A percentile compares a stretch with the other conserved stretches of the same genome.
Conservation (phyloP, 306 rosid species). For the Amphicarpaea edgeworthii region DNA sequence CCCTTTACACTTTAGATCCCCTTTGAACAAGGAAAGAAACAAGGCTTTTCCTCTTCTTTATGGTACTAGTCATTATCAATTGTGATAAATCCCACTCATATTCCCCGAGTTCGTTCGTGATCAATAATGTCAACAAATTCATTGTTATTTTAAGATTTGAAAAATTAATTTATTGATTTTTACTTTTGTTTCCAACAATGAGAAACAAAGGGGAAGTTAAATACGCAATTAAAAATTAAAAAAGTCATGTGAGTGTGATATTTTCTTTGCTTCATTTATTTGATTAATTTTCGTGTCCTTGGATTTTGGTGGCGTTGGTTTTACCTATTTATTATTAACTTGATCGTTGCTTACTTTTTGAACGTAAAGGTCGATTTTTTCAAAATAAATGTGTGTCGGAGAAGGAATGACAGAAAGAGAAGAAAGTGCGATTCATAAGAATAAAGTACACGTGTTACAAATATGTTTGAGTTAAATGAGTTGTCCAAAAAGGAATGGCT, state of each 20-base stretch:
- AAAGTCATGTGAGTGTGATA: neutral
- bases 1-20: slow-evolving; percentile 28
- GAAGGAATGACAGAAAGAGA: neutral
- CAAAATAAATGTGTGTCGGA: slow-evolving; percentile 15
- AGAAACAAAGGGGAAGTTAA: slow-evolving; percentile 9
- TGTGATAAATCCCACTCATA: slow-evolving; percentile 33
- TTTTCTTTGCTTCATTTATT: neutral
- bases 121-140: slow-evolving; percentile 15
- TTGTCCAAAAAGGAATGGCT: neutral
- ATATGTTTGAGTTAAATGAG: neutral
- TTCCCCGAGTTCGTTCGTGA: slow-evolving; percentile 10
- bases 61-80: slow-evolving; percentile 34
- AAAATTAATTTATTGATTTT: neutral
- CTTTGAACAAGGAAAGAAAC: slow-evolving; percentile 45
- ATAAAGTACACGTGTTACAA: slow-evolving; percentile 12
- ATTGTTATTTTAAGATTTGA: neutral
- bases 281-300: neutral
- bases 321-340: neutral
- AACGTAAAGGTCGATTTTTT: neutral
- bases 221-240: slow-evolving; percentile 1
- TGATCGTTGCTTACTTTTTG: too few species aligned
- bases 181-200: neutral
- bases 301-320: neutral
- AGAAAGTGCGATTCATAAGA: neutral
- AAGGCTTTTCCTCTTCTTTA: slow-evolving; percentile 34